Percentiles rank a stretch among this genome's conserved stretches.
These are phyloP conservation scores for Metschnikowia peoriensis DNA, from an alignment of 805 yeast genomes.

Conservation along the genomic window DNA sequence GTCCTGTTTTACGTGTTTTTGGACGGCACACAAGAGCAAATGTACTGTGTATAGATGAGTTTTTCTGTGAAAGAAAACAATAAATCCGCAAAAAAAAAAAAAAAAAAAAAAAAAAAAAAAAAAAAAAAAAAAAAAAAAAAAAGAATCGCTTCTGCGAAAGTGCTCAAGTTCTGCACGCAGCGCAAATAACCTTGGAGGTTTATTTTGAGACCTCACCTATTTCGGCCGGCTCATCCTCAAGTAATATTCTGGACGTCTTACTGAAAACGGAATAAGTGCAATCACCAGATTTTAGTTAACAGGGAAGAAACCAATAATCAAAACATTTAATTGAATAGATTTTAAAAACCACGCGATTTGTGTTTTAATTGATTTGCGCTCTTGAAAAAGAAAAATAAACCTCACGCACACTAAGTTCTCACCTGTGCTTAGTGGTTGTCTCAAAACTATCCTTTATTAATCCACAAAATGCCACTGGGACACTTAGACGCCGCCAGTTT, in stretches of 20 bases:
- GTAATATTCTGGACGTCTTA: not conserved
- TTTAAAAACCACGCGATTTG: no score
- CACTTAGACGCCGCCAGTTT: not conserved
- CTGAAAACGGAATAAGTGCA: no score
- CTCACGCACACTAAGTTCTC: no score
- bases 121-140: not conserved
- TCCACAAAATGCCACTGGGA: not conserved
- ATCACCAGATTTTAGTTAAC: not conserved
- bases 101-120: not conserved
- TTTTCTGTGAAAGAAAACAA: no score
- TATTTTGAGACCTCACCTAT: not conserved
- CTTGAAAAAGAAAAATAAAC: no score
- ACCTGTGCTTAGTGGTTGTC: not conserved
- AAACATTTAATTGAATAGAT: no score
- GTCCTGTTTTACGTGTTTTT: no score
- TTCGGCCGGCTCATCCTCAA: not conserved
- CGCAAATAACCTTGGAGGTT: slow-evolving; percentile 6
- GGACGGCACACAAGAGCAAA: no score
- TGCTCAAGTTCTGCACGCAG: slow-evolving; percentile 5
- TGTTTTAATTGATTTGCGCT: no score
- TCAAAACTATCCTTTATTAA: not conserved
- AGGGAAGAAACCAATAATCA: no score
- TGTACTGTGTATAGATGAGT: no score
- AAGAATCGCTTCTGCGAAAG: not conserved
- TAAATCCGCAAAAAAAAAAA: not conserved